Evolutionary conservation across 306 rosid species (phyloP), one percentile per base, ranked within the genome.

Genomic region (Acacia confusa): DNA sequence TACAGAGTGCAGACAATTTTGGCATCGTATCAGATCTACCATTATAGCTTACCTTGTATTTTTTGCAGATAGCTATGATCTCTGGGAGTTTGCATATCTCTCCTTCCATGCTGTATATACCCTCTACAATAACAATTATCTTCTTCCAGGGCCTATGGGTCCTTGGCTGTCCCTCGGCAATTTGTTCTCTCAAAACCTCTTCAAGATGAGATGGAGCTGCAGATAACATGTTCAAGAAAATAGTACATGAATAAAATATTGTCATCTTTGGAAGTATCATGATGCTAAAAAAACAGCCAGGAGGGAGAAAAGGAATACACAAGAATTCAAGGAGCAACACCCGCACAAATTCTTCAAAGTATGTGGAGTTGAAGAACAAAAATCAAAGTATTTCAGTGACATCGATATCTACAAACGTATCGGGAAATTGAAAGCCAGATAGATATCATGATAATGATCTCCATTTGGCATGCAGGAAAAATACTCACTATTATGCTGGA

Each of bases 31-130:
- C 34, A n/a, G 61, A 66, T 36, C 52, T 63, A 47, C 43, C 43
- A 80, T 73, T 47, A 34, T 66, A 74, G 40, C 68, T 53, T 65
- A 92, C 97, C 89, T 92, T 91, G 48, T 89, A 92, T 72, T 91
- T 91, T 79, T 92, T 92, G 93, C 97, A 92, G 61, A 91, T 64
- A 76, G 90, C 88, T 65, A 92, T 86, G 78, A 92, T 88, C 84
- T 91, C 97, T 66, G 95, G 91, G 84, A 92, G 95, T 79, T 92
- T 88, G 85, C 95, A 91, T 71, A 92, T 86, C 81, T 92, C 97
- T 78, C 97, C 97, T 84, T 92, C 97, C 97, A 92, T 92, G 69
- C 97, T 92, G 79, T 92, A 92, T 70, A 92, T 91, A 48, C 97
- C 97, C 87, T 92, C 97, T 63, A 92, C 95, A 27, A 92, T 83